phyloP scores from a whole-genome alignment of 2,329 filamentous ascomycete species.

The Pyrenochaeta sp. region DNA sequence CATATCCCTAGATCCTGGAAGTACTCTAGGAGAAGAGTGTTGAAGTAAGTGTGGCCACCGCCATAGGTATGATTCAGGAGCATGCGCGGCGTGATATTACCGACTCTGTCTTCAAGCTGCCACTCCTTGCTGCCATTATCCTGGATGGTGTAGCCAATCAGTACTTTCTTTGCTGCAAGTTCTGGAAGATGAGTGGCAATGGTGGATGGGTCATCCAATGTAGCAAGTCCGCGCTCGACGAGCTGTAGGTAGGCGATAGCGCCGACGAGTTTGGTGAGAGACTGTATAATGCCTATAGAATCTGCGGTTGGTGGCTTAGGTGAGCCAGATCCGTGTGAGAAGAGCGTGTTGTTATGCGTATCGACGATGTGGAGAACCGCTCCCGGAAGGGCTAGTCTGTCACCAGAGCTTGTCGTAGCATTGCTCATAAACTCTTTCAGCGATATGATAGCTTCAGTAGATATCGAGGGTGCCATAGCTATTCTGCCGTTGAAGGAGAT shows the following conservation, averaged over 20 bases:
- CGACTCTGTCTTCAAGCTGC: slow-evolving; percentile 19
- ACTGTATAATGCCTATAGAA: slow-evolving; percentile 26
- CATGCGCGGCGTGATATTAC: slow-evolving; percentile 32
- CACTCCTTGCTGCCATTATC: slow-evolving; percentile 10
- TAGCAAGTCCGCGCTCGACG: slow-evolving; percentile 22
- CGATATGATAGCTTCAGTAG: not conserved
- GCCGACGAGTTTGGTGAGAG: slow-evolving; percentile 34
- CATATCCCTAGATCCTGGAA: slow-evolving; percentile 17
- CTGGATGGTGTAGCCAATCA: slow-evolving; percentile 17
- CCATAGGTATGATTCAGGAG: slow-evolving; percentile 62
- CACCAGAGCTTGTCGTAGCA: slow-evolving; percentile 6
- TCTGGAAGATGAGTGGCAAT: slow-evolving; percentile 28
- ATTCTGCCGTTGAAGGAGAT: not conserved
- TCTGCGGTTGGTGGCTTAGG: slow-evolving; percentile 13
- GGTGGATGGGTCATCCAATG: slow-evolving; percentile 25
- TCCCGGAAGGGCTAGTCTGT: slow-evolving; percentile 18
- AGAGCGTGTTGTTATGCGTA: slow-evolving; percentile 21
- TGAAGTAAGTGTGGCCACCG: slow-evolving; percentile 52
- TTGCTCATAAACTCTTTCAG: slow-evolving; percentile 19
- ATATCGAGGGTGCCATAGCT: slow-evolving; percentile 15
- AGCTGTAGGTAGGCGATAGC: slow-evolving; percentile 36
- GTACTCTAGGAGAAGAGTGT: slow-evolving; percentile 48
- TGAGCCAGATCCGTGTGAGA: slow-evolving; percentile 24
- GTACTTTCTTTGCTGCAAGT: slow-evolving; percentile 26
- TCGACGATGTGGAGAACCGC: slow-evolving; percentile 30